phyloP scores from a whole-genome alignment of 2,329 filamentous ascomycete genomes.

The Pseudonectria foliicola region DNA sequence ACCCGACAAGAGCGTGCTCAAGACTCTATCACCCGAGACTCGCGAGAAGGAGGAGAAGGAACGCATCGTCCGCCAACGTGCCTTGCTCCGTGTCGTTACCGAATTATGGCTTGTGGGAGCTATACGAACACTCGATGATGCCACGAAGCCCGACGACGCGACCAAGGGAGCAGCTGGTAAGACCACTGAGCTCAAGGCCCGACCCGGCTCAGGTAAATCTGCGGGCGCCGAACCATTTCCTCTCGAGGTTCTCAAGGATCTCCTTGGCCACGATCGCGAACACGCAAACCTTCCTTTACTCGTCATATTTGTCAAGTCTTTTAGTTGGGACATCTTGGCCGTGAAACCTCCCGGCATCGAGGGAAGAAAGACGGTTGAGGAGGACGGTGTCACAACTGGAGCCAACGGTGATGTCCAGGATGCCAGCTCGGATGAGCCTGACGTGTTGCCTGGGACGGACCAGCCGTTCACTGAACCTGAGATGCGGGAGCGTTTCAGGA shows the following conservation, averaged over 20 bases:
- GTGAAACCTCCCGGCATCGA: conserved; percentile 65
- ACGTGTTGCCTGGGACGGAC: conserved; percentile 43
- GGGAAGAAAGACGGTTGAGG: conserved; percentile 75
- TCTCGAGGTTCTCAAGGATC: conserved; percentile 93
- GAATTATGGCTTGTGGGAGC: conserved; percentile 94
- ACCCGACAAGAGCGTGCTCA: conserved; percentile 77
- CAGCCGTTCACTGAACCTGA: conserved; percentile 69
- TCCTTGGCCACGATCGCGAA: conserved; percentile 88
- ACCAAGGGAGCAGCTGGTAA: conserved; percentile 58
- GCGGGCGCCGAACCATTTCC: conserved; percentile 82
- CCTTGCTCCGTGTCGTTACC: conserved; percentile 82
- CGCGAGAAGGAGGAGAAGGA: conserved; percentile 96
- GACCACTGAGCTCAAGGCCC: conserved; percentile 50
- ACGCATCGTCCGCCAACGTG: conserved; percentile 74
- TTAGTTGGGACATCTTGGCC: conserved; percentile 91
- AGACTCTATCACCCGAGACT: conserved; percentile 69
- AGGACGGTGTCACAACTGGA: conserved; percentile 62
- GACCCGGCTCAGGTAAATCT: conserved; percentile 47
- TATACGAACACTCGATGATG: conserved; percentile 69
- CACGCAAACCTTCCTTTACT: conserved; percentile 86
- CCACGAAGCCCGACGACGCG: conserved; percentile 55
- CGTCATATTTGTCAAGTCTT: conserved; percentile 92
- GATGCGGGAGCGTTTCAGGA: conserved; percentile 77
- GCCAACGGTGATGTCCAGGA: conserved; percentile 34
- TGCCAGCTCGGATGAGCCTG: conserved; percentile 15